Evolutionary conservation across 345 rosid genomes (phyloP).

Genomic region (Aquilaria sinensis): DNA sequence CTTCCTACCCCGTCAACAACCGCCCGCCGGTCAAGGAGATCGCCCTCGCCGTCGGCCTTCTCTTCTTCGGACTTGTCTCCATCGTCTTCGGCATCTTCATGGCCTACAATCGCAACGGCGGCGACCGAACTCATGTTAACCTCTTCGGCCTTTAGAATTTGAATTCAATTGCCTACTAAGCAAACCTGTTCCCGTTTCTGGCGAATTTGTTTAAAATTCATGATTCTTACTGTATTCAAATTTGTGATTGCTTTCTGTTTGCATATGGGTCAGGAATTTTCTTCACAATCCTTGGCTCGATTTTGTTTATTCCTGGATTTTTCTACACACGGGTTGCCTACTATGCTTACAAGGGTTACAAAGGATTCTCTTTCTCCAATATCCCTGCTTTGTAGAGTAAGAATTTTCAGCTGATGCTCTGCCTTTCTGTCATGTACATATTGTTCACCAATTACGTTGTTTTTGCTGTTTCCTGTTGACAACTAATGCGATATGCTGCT

Average conservation of each 20-base stretch:
- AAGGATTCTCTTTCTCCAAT: conserved; percentile 84
- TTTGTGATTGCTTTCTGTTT: background rate
- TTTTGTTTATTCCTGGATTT: conserved; percentile 79
- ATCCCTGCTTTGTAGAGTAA: conserved; percentile 58
- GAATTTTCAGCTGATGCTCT: background rate
- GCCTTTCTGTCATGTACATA: conserved; percentile 14
- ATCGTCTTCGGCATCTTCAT: conserved; percentile 58
- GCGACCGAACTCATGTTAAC: conserved; percentile 76
- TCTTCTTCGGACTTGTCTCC: conserved; percentile 62
- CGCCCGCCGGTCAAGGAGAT: conserved; percentile 87
- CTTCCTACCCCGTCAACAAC: conserved; percentile 48
- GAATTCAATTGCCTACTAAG: no score
- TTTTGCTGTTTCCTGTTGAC: no score
- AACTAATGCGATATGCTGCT: no score
- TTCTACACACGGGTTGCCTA: conserved; percentile 81
- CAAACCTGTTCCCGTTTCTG: no score
- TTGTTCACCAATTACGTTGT: background rate
- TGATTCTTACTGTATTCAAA: background rate
- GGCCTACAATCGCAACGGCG: conserved; percentile 67
- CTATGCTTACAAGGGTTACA: conserved; percentile 87
- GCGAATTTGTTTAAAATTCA: background rate
- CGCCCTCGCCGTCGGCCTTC: conserved; percentile 69
- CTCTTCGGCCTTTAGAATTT: background rate
- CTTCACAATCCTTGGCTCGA: conserved; percentile 69
- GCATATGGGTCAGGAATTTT: conserved; percentile 51